These are phyloP conservation scores for Cadophora gregata DNA, from an alignment of 2,329 filamentous ascomycete genomes.

Conservation along the genomic window DNA sequence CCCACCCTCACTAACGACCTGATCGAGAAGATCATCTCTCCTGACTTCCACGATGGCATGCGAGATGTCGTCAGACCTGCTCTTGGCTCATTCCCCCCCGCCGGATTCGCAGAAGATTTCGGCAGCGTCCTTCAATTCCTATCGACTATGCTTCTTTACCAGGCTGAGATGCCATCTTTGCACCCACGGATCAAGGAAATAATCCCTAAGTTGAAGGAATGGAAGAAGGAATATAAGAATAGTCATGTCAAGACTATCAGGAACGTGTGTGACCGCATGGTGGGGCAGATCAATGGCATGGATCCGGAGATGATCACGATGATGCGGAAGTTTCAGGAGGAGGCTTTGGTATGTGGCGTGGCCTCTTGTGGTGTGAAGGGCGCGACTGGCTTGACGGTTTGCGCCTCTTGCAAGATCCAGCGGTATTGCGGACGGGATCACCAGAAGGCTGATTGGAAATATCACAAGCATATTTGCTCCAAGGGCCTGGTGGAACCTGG, in stretches of 20 bases:
- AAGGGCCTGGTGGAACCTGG: slow-evolving; percentile 34
- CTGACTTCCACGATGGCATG: slow-evolving; percentile 34
- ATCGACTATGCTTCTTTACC: slow-evolving; percentile 37
- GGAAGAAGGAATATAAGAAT: slow-evolving; percentile 31
- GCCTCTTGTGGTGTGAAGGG: slow-evolving; percentile 27
- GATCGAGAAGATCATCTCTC: slow-evolving; percentile 34
- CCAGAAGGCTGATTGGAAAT: slow-evolving; percentile 44
- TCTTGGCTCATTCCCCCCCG: slow-evolving; percentile 20
- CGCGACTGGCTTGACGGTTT: slow-evolving; percentile 33
- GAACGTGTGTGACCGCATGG: slow-evolving; percentile 33
- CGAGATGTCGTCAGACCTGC: slow-evolving; percentile 20
- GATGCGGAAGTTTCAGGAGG: slow-evolving; percentile 30
- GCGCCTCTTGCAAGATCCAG: slow-evolving; percentile 36
- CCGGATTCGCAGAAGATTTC: slow-evolving; percentile 37
- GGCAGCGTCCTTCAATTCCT: slow-evolving; percentile 39
- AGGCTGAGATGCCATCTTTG: slow-evolving; percentile 22
- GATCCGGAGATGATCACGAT: slow-evolving; percentile 24
- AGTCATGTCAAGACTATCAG: slow-evolving; percentile 31
- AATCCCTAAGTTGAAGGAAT: slow-evolving; percentile 31
- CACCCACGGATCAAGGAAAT: slow-evolving; percentile 36
- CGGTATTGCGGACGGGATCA: slow-evolving; percentile 40
- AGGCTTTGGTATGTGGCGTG: slow-evolving; percentile 32
- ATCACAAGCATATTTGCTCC: slow-evolving; percentile 41
- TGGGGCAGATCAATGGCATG: slow-evolving; percentile 33
- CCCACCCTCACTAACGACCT: slow-evolving; percentile 31